Evolutionary conservation across 495 filamentous ascomycete genomes (phyloP).

Genomic region (Talaromyces nanjingensis): DNA sequence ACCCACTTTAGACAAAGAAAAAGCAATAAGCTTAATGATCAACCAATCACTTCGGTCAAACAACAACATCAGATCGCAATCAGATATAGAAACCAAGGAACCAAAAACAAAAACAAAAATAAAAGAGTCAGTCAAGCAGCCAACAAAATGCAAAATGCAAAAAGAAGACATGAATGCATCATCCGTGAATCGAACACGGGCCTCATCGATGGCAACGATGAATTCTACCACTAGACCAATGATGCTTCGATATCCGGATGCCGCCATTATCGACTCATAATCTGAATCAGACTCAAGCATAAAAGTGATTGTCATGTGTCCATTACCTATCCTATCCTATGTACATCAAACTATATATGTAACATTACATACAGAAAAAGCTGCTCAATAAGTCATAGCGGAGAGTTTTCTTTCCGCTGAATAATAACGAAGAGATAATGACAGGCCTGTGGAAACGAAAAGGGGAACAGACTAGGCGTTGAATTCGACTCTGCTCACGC

Average conservation of each 20-base stretch:
- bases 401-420: not conserved
- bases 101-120: not conserved
- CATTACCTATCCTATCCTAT: not conserved
- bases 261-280: no score
- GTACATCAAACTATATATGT: not conserved
- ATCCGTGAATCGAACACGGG: constrained; percentile 54
- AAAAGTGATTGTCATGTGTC: not conserved
- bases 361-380: not conserved
- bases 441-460: not conserved
- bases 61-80: not conserved
- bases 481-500: constrained; percentile 7
- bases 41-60: not conserved
- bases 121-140: no score
- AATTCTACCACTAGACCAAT: constrained; percentile 57
- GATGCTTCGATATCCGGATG: constrained; percentile 25
- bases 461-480: not conserved
- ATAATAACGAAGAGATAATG: not conserved
- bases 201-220: constrained; percentile 54
- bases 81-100: no score
- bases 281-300: no score
- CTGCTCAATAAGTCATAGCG: not conserved
- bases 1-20: not conserved
- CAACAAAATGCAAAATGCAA: not conserved
- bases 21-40: not conserved
- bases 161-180: constrained; percentile 26